Conservation (phyloP, 176 grass and related monocot species). For the maize (Zea mays) region DNA sequence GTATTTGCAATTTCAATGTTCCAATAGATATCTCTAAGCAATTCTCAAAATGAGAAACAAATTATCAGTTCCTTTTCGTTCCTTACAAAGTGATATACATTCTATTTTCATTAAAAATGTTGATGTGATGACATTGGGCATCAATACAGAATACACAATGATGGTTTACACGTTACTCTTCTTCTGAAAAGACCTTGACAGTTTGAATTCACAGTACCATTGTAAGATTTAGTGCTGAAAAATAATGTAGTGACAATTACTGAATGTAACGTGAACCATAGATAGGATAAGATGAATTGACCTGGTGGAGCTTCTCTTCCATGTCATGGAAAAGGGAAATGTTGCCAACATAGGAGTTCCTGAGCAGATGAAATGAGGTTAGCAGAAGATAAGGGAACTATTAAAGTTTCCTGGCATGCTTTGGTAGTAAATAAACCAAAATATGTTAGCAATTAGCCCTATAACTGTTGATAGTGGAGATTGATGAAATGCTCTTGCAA, state of each 20-base stretch:
- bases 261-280: neutral
- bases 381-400: constrained; percentile 27
- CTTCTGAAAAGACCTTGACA: neutral
- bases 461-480: neutral
- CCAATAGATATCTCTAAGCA: constrained; percentile 7
- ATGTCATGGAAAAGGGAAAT: constrained; percentile 74
- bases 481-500: neutral
- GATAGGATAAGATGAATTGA: constrained; percentile 30
- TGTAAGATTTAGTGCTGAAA: constrained; percentile 12
- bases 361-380: constrained; percentile 49
- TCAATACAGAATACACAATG: too few species aligned
- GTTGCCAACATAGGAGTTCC: constrained; percentile 91
- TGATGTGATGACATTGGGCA: neutral
- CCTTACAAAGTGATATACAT: constrained; percentile 5
- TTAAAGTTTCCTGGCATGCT: neutral
- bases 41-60: constrained; percentile 10
- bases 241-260: neutral
- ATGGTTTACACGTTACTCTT: neutral
- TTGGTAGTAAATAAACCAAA: constrained; percentile 17
- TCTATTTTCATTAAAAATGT: neutral
- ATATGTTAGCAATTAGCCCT: constrained; percentile 5
- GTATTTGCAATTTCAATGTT: constrained; percentile 31
- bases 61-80: neutral
- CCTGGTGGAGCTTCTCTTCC: constrained; percentile 83
- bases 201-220: neutral